A percentile compares a stretch with the other conserved stretches of the same genome.
These are phyloP conservation scores for Panicum virgatum DNA, from an alignment of 202 grass and related monocot genomes.

Conservation along the genomic window DNA sequence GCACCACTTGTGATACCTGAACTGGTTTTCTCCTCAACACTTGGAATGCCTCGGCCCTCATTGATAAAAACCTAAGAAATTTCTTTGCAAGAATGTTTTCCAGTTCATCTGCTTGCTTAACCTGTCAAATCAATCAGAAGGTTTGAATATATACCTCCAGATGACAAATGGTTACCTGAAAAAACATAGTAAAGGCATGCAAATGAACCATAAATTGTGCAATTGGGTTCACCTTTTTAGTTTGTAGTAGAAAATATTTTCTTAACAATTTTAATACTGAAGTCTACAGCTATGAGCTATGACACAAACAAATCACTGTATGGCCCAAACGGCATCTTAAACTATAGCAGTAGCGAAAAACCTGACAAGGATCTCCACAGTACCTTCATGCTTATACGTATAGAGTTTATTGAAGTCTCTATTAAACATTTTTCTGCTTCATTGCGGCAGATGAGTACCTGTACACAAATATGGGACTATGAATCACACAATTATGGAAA, in stretches of 20 bases:
- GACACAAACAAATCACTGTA: background rate
- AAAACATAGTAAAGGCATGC: background rate
- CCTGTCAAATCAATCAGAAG: conserved; percentile 43
- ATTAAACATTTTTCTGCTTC: conserved; percentile 94
- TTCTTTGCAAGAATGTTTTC: conserved; percentile 97
- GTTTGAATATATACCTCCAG: background rate
- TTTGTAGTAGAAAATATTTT: background rate
- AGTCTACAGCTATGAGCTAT: no score
- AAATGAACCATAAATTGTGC: background rate
- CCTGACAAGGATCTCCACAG: no score
- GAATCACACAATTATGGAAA: conserved; percentile 13
- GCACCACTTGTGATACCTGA: conserved; percentile 51
- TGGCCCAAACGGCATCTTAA: background rate
- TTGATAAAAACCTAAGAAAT: conserved; percentile 83
- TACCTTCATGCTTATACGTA: conserved; percentile 95
- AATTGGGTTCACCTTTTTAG: background rate
- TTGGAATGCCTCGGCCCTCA: conserved; percentile 95
- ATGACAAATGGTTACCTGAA: background rate
- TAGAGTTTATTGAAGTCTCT: conserved; percentile 93
- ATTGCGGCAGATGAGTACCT: conserved; percentile 88
- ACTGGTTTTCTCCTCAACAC: conserved; percentile 92
- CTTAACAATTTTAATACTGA: no score
- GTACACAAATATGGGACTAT: background rate
- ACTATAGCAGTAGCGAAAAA: no score
- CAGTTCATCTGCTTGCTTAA: conserved; percentile 90